These are phyloP conservation scores for Backusella parvicylindrica DNA, from an alignment of 192 early-diverging fungal genomes.

Conservation along the genomic window DNA sequence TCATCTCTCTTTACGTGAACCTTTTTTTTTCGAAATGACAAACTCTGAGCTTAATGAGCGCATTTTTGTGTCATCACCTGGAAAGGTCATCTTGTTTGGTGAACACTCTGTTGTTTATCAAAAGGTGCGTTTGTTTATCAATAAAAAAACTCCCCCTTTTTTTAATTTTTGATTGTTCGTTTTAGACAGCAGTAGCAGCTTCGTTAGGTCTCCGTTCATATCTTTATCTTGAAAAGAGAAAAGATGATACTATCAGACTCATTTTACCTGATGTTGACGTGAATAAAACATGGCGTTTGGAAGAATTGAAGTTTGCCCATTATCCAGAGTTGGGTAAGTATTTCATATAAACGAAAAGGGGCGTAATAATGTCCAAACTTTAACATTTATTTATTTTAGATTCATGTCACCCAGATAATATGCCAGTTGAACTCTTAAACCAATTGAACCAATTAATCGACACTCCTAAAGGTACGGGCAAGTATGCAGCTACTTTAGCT, in stretches of 20 bases:
- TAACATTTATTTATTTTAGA: not conserved
- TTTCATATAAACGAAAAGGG: no score
- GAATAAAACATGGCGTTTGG: conserved; percentile 34
- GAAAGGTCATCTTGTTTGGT: conserved; percentile 97
- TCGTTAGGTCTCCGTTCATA: conserved; percentile 78
- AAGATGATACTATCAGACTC: conserved; percentile 45
- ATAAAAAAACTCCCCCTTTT: not conserved
- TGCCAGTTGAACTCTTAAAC: conserved; percentile 32
- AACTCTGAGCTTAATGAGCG: not conserved
- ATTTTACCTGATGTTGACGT: conserved; percentile 62
- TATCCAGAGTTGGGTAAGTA: not conserved
- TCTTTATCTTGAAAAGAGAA: conserved; percentile 49
- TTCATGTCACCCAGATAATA: conserved; percentile 32
- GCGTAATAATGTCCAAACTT: not conserved
- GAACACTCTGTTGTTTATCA: conserved; percentile 97
- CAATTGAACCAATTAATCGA: conserved; percentile 33
- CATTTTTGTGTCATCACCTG: conserved; percentile 74
- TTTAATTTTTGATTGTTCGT: not conserved
- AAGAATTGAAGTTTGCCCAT: conserved; percentile 2
- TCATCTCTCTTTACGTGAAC: not conserved
- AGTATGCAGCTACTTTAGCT: conserved; percentile 53
- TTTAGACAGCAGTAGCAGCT: conserved; percentile 77
- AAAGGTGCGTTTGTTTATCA: conserved; percentile 45
- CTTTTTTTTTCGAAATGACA: not conserved
- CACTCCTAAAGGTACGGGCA: conserved; percentile 25